Evolutionary conservation across 139 green algal genomes (phyloP), one percentile per base, ranked within the genome.

Genomic region (Tetraselmis striata): DNA sequence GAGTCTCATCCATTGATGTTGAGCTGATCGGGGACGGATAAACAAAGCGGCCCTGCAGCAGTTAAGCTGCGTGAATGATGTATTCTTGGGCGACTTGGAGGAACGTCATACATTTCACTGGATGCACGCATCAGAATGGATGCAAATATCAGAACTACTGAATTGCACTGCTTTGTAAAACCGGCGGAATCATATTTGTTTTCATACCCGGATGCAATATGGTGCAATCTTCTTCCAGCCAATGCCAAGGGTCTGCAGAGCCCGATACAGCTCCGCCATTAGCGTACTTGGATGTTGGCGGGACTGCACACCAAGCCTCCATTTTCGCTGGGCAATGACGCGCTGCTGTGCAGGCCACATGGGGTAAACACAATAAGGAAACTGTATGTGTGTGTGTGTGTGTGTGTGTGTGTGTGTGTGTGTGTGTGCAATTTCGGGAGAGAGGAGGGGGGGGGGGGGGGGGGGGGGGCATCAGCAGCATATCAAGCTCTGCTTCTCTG

Each of bases 301-400:
- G 24, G 90, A 91, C 77, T 93, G 88, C 31, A 92, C 80, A 1
- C 91, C 93, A 85, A 98, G 87, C 59, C 91, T 88, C 96, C 96
- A 99, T 58, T 90, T 91, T 59, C 95, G 88, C 86, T 98, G 93
- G 30, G 95, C 95, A 78, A 98, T 89, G 58, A 98, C 76, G 11
- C 95, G 89, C 75, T 92, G 87, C 79, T 88, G 84, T 59, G n/a
- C n/a, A n/a, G n/a, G n/a, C n/a, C n/a, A n/a, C n/a, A n/a, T n/a
- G n/a, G n/a, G n/a, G n/a, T n/a, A n/a, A n/a, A n/a, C n/a, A n/a
- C n/a, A n/a, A n/a, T n/a, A 79, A 85, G 31, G 23, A 28, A 27
- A 45, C 32, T 28, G 77, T 84, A 79, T 32, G 25, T 0, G 32
- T n/a, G n/a, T n/a, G n/a, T n/a, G n/a, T n/a, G n/a, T n/a, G n/a